Percentiles rank a stretch among this genome's conserved stretches.
These are phyloP conservation scores for Peronospora belbahrii DNA, from an alignment of 352 stramenopile species.

Conservation along the genomic window DNA sequence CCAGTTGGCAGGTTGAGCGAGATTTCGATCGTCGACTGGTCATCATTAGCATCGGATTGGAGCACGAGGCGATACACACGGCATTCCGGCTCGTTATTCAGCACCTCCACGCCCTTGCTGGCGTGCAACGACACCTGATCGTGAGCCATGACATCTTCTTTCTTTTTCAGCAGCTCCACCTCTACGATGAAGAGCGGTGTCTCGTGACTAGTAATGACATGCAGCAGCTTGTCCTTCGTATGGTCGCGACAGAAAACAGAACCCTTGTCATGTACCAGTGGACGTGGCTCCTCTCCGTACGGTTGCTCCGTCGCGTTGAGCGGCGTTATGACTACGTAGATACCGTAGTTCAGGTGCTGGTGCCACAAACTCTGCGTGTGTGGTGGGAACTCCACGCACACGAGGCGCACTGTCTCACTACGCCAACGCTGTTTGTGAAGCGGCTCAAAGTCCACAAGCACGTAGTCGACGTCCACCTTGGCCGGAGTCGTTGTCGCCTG, in stretches of 20 bases:
- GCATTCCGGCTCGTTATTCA: slow-evolving; percentile 34
- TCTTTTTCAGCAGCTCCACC: slow-evolving; percentile 42
- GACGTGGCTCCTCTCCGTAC: slow-evolving; percentile 9
- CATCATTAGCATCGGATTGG: slow-evolving; percentile 1
- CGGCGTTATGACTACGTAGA: slow-evolving; percentile 39
- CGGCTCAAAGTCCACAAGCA: slow-evolving; percentile 41
- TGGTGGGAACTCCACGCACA: slow-evolving; percentile 32
- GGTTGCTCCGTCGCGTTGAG: slow-evolving; percentile 28
- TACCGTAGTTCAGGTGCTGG: slow-evolving; percentile 38
- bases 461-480: slow-evolving; percentile 23
- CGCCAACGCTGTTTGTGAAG: slow-evolving; percentile 41
- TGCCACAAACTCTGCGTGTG: slow-evolving; percentile 36
- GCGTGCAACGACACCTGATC: slow-evolving; percentile 20
- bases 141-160: slow-evolving; percentile 18
- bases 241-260: slow-evolving; percentile 47
- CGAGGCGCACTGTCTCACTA: slow-evolving; percentile 24
- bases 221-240: slow-evolving; percentile 35
- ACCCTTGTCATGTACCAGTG: slow-evolving; percentile 26
- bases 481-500: neutral
- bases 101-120: slow-evolving; percentile 18
- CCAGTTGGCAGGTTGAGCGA: slow-evolving; percentile 25
- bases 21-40: slow-evolving; percentile 11
- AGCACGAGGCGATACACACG: slow-evolving; percentile 41
- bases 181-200: slow-evolving; percentile 41
- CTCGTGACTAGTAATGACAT: slow-evolving; percentile 27